A percentile compares a stretch with the other conserved stretches of the same genome.
These are phyloP conservation scores for Maudiozyma bulderi DNA, from an alignment of 805 yeast species.

Conservation along the genomic window DNA sequence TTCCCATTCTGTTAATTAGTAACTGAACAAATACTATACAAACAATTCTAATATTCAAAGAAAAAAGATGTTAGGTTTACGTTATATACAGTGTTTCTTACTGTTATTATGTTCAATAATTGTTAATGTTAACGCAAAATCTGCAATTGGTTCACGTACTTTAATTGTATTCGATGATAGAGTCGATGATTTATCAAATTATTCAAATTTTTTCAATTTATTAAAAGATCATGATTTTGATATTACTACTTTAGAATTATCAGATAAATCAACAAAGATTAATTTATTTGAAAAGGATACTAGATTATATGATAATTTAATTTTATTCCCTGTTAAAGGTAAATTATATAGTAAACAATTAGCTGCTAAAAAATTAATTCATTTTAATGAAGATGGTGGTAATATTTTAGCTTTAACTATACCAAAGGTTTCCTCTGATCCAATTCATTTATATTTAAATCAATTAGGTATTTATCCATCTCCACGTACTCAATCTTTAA, in stretches of 20 bases:
- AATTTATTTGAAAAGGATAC: slow-evolving; percentile 32
- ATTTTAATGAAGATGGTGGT: slow-evolving; percentile 60
- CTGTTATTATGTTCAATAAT: not conserved
- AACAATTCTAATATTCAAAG: not conserved
- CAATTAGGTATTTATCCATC: slow-evolving; percentile 80
- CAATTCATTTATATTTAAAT: slow-evolving; percentile 55
- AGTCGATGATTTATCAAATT: slow-evolving; percentile 19
- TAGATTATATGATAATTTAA: slow-evolving; percentile 43
- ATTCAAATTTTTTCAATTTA: slow-evolving; percentile 21
- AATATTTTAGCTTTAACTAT: slow-evolving; percentile 57
- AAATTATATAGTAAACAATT: slow-evolving; percentile 35
- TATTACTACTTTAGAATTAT: slow-evolving; percentile 11
- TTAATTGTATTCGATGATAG: slow-evolving; percentile 29
- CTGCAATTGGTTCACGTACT: slow-evolving; percentile 19
- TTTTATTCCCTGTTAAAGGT: slow-evolving; percentile 50
- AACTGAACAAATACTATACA: too few relatives aligned
- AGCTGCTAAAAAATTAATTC: slow-evolving; percentile 41
- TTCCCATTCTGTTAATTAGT: not conserved
- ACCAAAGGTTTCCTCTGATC: slow-evolving; percentile 47
- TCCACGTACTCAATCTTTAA: slow-evolving; percentile 56
- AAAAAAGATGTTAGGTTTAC: not conserved
- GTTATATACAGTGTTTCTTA: not conserved
- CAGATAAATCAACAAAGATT: slow-evolving; percentile 14
- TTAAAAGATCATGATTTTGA: slow-evolving; percentile 29
- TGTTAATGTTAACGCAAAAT: slow-evolving; percentile 1